Conservation (phyloP, 495 filamentous ascomycete genomes). For the Pseudoneurospora amorphoporcata region DNA sequence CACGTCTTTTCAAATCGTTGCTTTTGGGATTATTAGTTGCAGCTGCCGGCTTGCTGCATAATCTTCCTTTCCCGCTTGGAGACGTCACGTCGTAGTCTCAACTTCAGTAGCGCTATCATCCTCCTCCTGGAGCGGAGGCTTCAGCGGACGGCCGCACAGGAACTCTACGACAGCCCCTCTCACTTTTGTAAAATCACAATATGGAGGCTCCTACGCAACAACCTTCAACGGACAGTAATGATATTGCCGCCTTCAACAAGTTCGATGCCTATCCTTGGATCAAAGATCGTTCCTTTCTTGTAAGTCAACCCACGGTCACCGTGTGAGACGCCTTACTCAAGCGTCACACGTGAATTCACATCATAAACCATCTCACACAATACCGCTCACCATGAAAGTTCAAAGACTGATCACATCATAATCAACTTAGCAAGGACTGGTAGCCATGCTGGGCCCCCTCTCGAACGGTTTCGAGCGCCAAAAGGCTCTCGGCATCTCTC, state of each 20-base stretch:
- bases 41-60: background rate
- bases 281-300: constrained; percentile 4
- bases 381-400: background rate
- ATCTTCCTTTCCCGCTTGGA: background rate
- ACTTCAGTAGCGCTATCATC: background rate
- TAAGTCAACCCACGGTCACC: background rate
- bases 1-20: background rate
- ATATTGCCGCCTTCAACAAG: constrained; percentile 5
- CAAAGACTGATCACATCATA: background rate
- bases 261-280: constrained; percentile 17
- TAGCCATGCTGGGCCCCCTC: constrained; percentile 19
- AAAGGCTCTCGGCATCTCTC: constrained; percentile 22
- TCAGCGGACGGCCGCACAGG: background rate
- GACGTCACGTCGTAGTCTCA: background rate
- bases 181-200: background rate
- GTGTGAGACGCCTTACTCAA: background rate
- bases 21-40: background rate
- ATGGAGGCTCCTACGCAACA: background rate
- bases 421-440: constrained; percentile 14
- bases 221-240: background rate
- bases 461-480: constrained; percentile 12
- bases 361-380: background rate
- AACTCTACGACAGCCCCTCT: background rate
- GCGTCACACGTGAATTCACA: constrained; percentile 23
- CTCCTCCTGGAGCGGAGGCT: background rate